A percentile compares a stretch with the other conserved stretches of the same genome.
phyloP scores from a whole-genome alignment of 2,329 filamentous ascomycete species.

The Arthrobotrys megalospora region DNA sequence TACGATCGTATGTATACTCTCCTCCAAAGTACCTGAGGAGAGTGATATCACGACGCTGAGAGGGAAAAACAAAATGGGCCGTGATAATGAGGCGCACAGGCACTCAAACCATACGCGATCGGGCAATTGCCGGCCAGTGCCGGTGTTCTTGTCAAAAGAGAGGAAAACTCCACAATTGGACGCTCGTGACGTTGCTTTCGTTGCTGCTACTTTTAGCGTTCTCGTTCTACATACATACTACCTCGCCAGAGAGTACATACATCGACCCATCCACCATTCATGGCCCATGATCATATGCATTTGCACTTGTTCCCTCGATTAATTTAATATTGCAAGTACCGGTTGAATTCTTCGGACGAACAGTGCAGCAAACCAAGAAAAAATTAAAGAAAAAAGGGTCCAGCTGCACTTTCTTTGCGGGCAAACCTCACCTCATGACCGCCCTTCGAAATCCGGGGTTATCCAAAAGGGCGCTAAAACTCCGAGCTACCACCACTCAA shows the following conservation, averaged over 20 bases:
- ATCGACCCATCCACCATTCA: too few species aligned
- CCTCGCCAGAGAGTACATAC: too few species aligned
- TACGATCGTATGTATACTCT: too few species aligned
- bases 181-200: conserved; percentile 2
- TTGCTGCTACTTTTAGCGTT: not conserved
- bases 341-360: conserved; percentile 18
- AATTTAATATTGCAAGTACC: not conserved
- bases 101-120: conserved; percentile 17
- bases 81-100: not conserved
- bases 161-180: not conserved
- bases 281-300: too few species aligned
- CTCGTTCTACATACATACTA: not conserved
- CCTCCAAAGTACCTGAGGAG: too few species aligned
- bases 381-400: conserved; percentile 41
- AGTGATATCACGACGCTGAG: too few species aligned
- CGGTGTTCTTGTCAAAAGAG: not conserved
- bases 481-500: not conserved
- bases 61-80: too few species aligned
- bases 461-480: conserved; percentile 9
- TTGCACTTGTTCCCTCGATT: too few species aligned
- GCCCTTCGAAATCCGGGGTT: conserved; percentile 29
- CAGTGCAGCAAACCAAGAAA: not conserved
- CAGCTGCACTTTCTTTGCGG: conserved; percentile 2
- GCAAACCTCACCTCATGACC: not conserved
- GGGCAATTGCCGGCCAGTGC: conserved; percentile 29